phyloP scores from a whole-genome alignment of 352 stramenopile species.

The Blastocystis sp. region DNA sequence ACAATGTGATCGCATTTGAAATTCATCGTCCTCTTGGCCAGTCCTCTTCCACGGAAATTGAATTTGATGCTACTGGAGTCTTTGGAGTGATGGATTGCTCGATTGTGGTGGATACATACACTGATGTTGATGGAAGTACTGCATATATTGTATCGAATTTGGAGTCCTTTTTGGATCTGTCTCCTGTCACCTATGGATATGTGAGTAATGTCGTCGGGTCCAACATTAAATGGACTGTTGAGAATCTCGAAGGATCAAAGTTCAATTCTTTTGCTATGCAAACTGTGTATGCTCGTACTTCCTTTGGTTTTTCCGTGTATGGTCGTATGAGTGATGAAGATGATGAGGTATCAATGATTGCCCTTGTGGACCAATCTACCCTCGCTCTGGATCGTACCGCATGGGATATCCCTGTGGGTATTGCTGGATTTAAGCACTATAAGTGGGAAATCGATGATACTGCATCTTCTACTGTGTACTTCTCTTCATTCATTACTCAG shows the following conservation, averaged over 20 bases:
- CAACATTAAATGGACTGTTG: constrained; percentile 8
- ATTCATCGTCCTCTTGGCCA: background rate
- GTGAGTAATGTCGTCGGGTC: background rate
- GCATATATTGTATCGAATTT: background rate
- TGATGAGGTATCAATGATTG: background rate
- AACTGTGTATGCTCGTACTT: background rate
- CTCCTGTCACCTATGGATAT: constrained; percentile 9
- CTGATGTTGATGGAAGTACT: background rate
- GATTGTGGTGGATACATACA: background rate
- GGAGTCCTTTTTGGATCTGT: constrained; percentile 8
- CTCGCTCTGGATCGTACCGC: background rate
- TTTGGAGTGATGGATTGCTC: constrained; percentile 52
- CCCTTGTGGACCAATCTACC: background rate
- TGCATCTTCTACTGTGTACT: background rate
- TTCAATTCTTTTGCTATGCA: constrained; percentile 9
- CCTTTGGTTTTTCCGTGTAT: constrained; percentile 11
- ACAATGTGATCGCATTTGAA: constrained; percentile 23
- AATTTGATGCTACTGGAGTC: constrained; percentile 25
- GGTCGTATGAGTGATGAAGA: background rate
- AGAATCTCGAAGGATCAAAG: constrained; percentile 24
- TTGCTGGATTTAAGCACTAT: constrained; percentile 28
- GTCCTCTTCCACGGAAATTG: background rate
- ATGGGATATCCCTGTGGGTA: constrained; percentile 24
- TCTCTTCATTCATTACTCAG: background rate
- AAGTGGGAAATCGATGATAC: constrained; percentile 2